Conservation (phyloP, 2,329 filamentous ascomycete genomes). For the Tolypocladium album region DNA sequence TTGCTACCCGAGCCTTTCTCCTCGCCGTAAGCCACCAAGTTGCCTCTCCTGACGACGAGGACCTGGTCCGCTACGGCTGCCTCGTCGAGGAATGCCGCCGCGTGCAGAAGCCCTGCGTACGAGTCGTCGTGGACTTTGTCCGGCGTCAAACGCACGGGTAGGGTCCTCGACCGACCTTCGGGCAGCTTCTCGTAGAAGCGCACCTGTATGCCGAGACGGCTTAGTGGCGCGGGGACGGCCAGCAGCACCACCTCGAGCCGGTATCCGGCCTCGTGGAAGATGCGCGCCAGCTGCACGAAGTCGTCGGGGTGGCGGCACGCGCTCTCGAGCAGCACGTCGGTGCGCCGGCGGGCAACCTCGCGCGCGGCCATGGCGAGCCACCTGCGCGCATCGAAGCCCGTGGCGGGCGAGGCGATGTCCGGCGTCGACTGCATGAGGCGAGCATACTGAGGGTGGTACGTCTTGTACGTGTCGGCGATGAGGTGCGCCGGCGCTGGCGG, state of each 20-base stretch:
- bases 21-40: slow-evolving; percentile 20
- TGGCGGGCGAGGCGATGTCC: slow-evolving; percentile 25
- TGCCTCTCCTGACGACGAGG: slow-evolving; percentile 26
- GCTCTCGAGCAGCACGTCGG: slow-evolving; percentile 31
- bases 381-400: slow-evolving; percentile 27
- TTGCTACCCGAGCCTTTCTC: slow-evolving; percentile 2
- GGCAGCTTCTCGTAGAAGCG: slow-evolving; percentile 25
- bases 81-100: slow-evolving; percentile 25
- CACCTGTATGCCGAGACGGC: slow-evolving; percentile 29
- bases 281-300: slow-evolving; percentile 22
- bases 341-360: slow-evolving; percentile 17
- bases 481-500: slow-evolving; percentile 22
- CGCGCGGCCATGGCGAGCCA: slow-evolving; percentile 31
- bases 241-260: slow-evolving; percentile 28
- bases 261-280: slow-evolving; percentile 24
- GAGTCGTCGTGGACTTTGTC: slow-evolving; percentile 33
- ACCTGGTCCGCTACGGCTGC: slow-evolving; percentile 20
- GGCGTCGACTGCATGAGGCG: slow-evolving; percentile 18
- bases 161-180: slow-evolving; percentile 20
- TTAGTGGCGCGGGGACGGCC: slow-evolving; percentile 30
- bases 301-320: slow-evolving; percentile 33
- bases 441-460: slow-evolving; percentile 31
- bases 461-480: slow-evolving; percentile 38
- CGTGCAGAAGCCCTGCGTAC: slow-evolving; percentile 25
- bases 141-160: slow-evolving; percentile 32